Conservation (phyloP, 306 rosid genomes). For the Lablab purpureus region DNA sequence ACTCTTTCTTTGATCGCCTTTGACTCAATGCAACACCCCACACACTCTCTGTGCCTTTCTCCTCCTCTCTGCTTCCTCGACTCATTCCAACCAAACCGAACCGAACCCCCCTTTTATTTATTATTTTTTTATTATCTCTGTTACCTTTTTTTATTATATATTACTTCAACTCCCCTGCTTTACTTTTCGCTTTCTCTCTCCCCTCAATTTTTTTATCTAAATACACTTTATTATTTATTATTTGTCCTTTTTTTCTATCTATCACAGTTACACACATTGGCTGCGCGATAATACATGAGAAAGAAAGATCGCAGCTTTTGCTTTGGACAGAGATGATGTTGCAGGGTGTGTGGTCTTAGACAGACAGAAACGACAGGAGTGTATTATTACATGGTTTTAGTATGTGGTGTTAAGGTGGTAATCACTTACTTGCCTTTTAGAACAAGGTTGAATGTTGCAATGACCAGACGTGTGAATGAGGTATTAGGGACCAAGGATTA, state of each 20-base stretch:
- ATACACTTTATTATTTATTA: not conserved
- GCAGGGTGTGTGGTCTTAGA: not conserved
- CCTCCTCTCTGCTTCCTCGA: not conserved
- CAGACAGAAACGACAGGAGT: not conserved
- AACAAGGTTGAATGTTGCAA: conserved; percentile 13
- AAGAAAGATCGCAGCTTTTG: too few species aligned
- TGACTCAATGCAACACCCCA: conserved; percentile 42
- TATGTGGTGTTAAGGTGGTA: not conserved
- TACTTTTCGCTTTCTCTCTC: not conserved
- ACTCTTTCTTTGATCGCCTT: conserved; percentile 39
- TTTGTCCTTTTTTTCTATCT: not conserved
- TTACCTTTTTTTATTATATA: too few species aligned
- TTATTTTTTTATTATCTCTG: too few species aligned
- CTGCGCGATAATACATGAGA: too few species aligned
- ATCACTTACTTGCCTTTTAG: not conserved
- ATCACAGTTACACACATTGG: too few species aligned
- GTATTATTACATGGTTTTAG: not conserved
- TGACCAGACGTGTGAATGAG: conserved; percentile 10
- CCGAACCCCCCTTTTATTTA: not conserved
- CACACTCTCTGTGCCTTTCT: not conserved
- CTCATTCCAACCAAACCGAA: not conserved
- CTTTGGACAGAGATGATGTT: too few species aligned
- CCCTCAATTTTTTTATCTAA: too few species aligned
- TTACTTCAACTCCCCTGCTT: not conserved
- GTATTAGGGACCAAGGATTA: not conserved